Evolutionary conservation across 306 rosid genomes (phyloP).

Genomic region (Fagus sylvatica): DNA sequence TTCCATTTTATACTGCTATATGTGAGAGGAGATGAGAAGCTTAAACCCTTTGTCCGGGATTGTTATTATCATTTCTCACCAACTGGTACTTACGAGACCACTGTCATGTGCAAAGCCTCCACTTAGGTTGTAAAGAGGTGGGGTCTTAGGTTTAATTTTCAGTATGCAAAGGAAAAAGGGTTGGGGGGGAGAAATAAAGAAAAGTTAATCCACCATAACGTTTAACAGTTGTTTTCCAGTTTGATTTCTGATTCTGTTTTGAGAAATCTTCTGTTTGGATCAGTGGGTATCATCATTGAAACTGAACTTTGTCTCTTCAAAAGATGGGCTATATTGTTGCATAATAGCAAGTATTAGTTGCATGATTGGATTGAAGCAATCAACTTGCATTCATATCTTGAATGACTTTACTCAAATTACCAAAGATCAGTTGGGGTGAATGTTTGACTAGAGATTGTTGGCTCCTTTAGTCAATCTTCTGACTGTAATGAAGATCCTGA

Average conservation of each 20-base stretch:
- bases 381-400: neutral
- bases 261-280: neutral
- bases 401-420: neutral
- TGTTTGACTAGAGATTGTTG: neutral
- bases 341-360: neutral
- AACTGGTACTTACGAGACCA: neutral
- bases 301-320: neutral
- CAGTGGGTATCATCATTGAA: neutral
- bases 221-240: neutral
- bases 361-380: neutral
- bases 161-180: neutral
- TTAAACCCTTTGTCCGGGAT: neutral
- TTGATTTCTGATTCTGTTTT: too few relatives aligned
- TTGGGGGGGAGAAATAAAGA: neutral
- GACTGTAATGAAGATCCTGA: slow-evolving; percentile 69
- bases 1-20: neutral
- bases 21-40: neutral
- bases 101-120: neutral
- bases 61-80: neutral
- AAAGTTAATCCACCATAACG: neutral
- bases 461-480: slow-evolving; percentile 32
- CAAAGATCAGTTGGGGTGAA: slow-evolving; percentile 17
- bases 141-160: neutral
- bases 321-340: neutral
- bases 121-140: neutral